Base-by-base conservation (phyloP, 345 rosid species). In the Aquilaria malaccensis region DNA sequence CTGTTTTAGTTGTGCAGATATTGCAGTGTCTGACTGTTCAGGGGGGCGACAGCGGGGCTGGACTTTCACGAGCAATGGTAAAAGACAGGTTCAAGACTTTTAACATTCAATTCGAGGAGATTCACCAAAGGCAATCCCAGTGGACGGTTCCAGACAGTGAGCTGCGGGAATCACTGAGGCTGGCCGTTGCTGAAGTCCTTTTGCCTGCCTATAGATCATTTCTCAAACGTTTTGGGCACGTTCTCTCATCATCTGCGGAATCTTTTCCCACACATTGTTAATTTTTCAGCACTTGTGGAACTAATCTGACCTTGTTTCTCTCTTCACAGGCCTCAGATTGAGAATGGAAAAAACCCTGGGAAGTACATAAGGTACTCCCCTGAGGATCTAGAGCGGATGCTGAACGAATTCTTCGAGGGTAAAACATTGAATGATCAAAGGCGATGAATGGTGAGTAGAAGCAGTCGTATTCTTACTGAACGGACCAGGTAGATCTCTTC, bases 111-210 rank as follows among this genome's bases (percentile, higher is more conserved):
- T 94, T 94, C 46, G 99, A 94, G 75, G 99, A 94, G 76, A 75
- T 91, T 75, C 89, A 94, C 67, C 87, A 79, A 54, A 85, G 95
- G 66, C 99, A 94, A 77, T 88, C 91, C 29, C 99, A 94, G 55
- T 91, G 99, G 99, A 86, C 95, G 4, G 93, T 94, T 63, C 99
- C 96, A 0, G 99, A 94, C 83, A 91, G 95, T 11, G 97, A 94
- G 71, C 66, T 91, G 64, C 86, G 97, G 0, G 97, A 94, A 61
- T 94, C 97, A 30, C 70, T 94, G 41, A 83, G 96, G 61, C 95
- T 94, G 3, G 97, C 99, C 45, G 99, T 94, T 58, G 97, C 99
- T 1, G 97, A 94, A 74, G 95, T 94, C 30, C 88, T 94, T 62
- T 78, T 94, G 77, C 99, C 99, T 52, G 99, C 99, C 2, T 85